Base-by-base conservation (phyloP, 768 basidiomycete genomes). In the Suillus luteus region DNA sequence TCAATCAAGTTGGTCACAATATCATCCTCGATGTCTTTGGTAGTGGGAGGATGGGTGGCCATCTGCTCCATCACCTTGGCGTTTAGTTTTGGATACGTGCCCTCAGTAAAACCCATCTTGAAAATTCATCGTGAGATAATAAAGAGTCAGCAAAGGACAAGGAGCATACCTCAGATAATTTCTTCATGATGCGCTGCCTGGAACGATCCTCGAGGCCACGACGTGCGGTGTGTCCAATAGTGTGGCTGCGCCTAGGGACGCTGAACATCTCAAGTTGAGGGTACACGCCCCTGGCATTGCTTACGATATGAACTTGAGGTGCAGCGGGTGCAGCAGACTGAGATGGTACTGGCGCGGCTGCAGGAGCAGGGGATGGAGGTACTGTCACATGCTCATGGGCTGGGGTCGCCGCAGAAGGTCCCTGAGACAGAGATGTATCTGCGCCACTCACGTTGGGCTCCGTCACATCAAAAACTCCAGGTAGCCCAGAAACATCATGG, bases 91-190 rank as follows among this genome's bases (percentile, higher is more conserved):
- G 88, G 86, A 72, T 87, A 81, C 19, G 81, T 79, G 55, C 76
- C 77, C 62, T 86, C 80, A 12, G 85, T 86, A 67, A 91, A 90
- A n/a, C 90, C 90, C 90, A 91, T 91, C 90, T 91, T 5, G 67
- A 52, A 15, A 60, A 8, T 22, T 69, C 33, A 63, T 24, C 55
- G 61, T 69, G 22, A 70, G 69, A 44, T 35, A 4, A 41, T 46
- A 7, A 52, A 57, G 31, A 35, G 62, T 48, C 12, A 51, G 43
- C 62, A 59, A 11, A 38, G 57, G 43, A 51, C 38, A 11, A 82
- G 86, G 59, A 73, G 91, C 89, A 71, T 41, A 58, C 57, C 40
- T 89, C 90, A 61, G 83, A 82, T 17, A 92, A 77, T 67, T 85
- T 83, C 68, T 74, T 83, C 62, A 79, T 81, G 67, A 91, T 85